Conservation (phyloP, 768 basidiomycete species). For the Rhodotorula babjevae region DNA sequence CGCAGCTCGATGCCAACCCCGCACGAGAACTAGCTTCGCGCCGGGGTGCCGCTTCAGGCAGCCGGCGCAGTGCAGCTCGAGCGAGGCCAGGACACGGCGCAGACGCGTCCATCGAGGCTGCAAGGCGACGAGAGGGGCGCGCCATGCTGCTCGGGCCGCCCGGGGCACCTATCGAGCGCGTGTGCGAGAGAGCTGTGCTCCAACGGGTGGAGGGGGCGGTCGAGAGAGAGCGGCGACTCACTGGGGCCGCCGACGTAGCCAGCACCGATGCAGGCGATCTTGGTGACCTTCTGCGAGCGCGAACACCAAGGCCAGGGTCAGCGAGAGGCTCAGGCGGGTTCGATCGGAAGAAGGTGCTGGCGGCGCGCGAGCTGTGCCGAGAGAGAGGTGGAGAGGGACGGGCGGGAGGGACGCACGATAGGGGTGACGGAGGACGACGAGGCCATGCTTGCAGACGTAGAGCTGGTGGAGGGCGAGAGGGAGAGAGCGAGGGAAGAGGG, state of each 20-base stretch:
- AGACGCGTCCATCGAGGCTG: too few species aligned
- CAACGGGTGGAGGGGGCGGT: neutral
- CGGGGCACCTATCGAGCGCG: too few species aligned
- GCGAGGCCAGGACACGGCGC: too few species aligned
- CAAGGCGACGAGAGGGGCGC: too few species aligned
- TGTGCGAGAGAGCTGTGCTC: too few species aligned
- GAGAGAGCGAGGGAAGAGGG: neutral
- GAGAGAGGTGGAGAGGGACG: neutral
- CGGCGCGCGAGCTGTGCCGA: neutral
- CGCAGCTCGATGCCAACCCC: too few species aligned
- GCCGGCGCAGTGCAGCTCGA: too few species aligned
- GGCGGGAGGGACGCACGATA: slow-evolving; percentile 7
- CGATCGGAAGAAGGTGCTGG: neutral
- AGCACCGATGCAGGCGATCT: slow-evolving; percentile 45
- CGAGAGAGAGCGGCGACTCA: slow-evolving; percentile 7
- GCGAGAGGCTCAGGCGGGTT: neutral
- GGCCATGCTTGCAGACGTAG: neutral
- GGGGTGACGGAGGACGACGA: slow-evolving; percentile 8
- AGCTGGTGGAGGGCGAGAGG: too few species aligned
- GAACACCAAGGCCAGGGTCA: neutral
- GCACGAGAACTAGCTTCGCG: too few species aligned
- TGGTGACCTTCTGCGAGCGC: slow-evolving; percentile 36
- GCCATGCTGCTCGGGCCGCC: too few species aligned
- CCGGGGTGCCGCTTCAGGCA: too few species aligned
- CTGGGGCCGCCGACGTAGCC: slow-evolving; percentile 44